Base-by-base conservation (phyloP, 2,329 filamentous ascomycete genomes). In the Talaromyces albobiverticillius region DNA sequence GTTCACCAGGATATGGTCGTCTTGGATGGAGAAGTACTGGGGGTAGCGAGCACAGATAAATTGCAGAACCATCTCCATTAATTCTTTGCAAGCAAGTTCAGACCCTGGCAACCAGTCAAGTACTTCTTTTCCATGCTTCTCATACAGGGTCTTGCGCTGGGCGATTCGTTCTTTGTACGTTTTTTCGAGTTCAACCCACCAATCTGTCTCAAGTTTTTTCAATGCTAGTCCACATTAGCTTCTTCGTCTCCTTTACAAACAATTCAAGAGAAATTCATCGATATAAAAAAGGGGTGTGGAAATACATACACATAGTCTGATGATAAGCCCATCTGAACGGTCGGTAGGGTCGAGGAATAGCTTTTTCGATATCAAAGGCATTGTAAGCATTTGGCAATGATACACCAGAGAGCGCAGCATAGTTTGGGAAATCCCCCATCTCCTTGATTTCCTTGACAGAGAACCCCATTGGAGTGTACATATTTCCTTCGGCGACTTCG, bases 171-270 rank as follows among this genome's bases (percentile, higher is more conserved):
- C 63, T 43, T 72, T 73, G 67, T 95, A 95, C 3, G 82, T 88
- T 47, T 77, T 85, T 61, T 94, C 89, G 2, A 95, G 79, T 71
- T 95, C 90, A n/a, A 95, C 76, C 90, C 90, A 95, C 82, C 87
- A 95, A 66, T 95, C 86, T 0, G 84, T 75, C 58, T 95, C 88
- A 69, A 94, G 74, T 61, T 90, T 95, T 41, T 82, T 85, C 8
- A 93, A 75, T 2, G 89, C 89, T 94, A 32, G 14, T 26, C 32
- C 34, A 16, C 3, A 40, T 40, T 18, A 31, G 46, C 31, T 46
- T 25, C 23, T 1, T 40, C 14, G 20, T 10, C 5, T 31, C 29
- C 6, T 7, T 25, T 13, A 20, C 5, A 5, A 42, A 42, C 13
- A 42, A 40, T n/a, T n/a, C 13, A 36, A n/a, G n/a, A 36, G n/a